These are phyloP conservation scores for Ammopiptanthus mongolicus DNA, from an alignment of 306 rosid genomes.

Conservation along the genomic window DNA sequence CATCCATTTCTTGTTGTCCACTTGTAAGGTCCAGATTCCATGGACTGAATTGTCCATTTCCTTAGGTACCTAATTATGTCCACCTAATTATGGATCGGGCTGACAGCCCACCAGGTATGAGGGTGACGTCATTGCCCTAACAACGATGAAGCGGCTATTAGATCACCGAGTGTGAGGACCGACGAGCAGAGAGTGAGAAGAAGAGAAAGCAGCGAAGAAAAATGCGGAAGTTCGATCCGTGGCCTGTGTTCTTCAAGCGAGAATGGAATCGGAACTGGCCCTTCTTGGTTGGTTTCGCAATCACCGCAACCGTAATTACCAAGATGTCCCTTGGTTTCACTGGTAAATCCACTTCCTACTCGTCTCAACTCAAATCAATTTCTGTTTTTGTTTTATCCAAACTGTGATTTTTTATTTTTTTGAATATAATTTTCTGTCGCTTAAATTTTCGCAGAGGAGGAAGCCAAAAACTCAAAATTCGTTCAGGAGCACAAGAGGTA, in stretches of 20 bases:
- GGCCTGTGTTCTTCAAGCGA: constrained; percentile 92
- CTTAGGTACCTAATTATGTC: too few relatives aligned
- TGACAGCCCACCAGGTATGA: too few relatives aligned
- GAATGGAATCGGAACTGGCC: constrained; percentile 92
- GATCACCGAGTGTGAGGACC: too few relatives aligned
- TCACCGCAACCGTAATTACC: constrained; percentile 60
- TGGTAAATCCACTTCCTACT: constrained; percentile 28
- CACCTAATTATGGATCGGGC: too few relatives aligned
- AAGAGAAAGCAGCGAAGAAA: too few relatives aligned
- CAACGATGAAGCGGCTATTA: too few relatives aligned
- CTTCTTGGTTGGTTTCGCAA: constrained; percentile 79
- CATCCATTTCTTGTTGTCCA: too few relatives aligned
- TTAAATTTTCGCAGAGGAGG: constrained; percentile 58
- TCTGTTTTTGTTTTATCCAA: background rate
- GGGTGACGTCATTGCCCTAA: too few relatives aligned
- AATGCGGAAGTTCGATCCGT: constrained; percentile 79
- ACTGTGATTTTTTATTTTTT: background rate
- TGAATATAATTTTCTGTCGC: background rate
- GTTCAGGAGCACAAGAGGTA: constrained; percentile 74
- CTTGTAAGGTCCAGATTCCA: too few relatives aligned
- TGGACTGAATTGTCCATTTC: too few relatives aligned
- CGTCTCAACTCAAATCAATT: background rate
- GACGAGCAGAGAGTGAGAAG: too few relatives aligned
- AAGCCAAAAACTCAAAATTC: constrained; percentile 67
- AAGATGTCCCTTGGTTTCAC: constrained; percentile 67